Evolutionary conservation across 2,329 filamentous ascomycete genomes (phyloP), one percentile per base, ranked within the genome.

Genomic region (Blumeria graminis): DNA sequence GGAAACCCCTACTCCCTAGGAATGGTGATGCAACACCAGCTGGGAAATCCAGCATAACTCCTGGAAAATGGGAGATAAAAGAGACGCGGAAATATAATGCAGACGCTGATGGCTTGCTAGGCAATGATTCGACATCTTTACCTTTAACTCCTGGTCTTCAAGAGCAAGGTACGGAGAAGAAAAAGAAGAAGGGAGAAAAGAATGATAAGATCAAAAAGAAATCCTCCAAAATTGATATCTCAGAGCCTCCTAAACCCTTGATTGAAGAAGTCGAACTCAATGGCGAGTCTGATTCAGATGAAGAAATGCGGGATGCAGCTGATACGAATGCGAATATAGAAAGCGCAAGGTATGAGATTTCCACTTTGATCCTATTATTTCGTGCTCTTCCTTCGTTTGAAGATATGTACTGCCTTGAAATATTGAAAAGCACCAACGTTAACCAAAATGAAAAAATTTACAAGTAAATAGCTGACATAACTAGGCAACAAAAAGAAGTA

Each of bases 31-130:
- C 90, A 61, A 84, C 76, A 33, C 86, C 86, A 56, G 83, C 84
- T 63, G 84, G 84, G 59, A 77, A 81, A 61, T 68, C 75, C 38
- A 71, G 71, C 41, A 70, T 72, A 45, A 71, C 76, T 34, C 78
- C 81, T 57, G 80, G 81, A 64, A 94, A 94, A 71, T 93, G 86
- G 76, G 85, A 89, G 61, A 76, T 98, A 65, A 94, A 93, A 72
- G 87, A 95, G 69, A 84, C 85, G 10, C 78, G 86, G 67, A 92
- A 90, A 71, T 98, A 98, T 76, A 96, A 96, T 69, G 76, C 80
- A 53, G 89, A 96, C 67, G 92, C 87, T 56, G 92, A 98, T 69
- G 90, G 88, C 60, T 72, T 95, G 55, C 74, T 74, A 58, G 79
- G 78, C 52, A 78, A 86, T 63, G 82, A 83, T 62, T 75, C 77